phyloP scores from a whole-genome alignment of 2,329 filamentous ascomycete species.

The Nectriaceae sp. region DNA sequence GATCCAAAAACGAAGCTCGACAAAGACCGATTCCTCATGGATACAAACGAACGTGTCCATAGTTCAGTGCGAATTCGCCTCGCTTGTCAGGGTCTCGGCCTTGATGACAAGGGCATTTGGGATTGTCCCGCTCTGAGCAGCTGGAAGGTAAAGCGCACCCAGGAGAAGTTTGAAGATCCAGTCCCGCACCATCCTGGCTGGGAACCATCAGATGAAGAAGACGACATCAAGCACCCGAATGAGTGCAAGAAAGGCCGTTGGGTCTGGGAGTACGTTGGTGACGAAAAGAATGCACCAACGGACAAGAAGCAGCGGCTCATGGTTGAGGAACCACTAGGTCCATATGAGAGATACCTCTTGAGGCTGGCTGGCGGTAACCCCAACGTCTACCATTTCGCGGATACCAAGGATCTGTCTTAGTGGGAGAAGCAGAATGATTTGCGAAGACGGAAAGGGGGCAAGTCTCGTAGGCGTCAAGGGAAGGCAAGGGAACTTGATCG shows the following conservation, averaged over 20 bases:
- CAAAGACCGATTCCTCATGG: constrained; percentile 43
- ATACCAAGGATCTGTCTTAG: constrained; percentile 16
- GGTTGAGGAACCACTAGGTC: constrained; percentile 55
- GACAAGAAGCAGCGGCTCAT: constrained; percentile 43
- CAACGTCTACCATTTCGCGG: constrained; percentile 46
- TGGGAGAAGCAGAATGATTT: not conserved
- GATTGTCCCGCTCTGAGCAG: constrained; percentile 45
- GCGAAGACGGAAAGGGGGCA: no score
- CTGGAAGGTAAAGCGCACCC: constrained; percentile 45
- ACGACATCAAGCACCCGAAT: constrained; percentile 22
- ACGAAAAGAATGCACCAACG: constrained; percentile 41
- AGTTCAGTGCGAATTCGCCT: constrained; percentile 56
- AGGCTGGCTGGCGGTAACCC: constrained; percentile 45
- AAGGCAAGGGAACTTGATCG: no score
- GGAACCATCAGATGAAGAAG: constrained; percentile 29
- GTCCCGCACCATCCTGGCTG: constrained; percentile 35
- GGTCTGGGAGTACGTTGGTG: constrained; percentile 56
- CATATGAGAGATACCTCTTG: constrained; percentile 53
- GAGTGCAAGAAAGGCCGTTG: constrained; percentile 41
- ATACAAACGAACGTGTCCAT: constrained; percentile 59
- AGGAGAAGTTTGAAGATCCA: constrained; percentile 35
- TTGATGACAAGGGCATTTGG: constrained; percentile 52
- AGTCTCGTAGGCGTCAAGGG: no score
- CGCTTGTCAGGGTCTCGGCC: constrained; percentile 49
- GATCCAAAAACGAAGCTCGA: constrained; percentile 41